phyloP scores from a whole-genome alignment of 305 asterid species.

The Rubia peregrina region DNA sequence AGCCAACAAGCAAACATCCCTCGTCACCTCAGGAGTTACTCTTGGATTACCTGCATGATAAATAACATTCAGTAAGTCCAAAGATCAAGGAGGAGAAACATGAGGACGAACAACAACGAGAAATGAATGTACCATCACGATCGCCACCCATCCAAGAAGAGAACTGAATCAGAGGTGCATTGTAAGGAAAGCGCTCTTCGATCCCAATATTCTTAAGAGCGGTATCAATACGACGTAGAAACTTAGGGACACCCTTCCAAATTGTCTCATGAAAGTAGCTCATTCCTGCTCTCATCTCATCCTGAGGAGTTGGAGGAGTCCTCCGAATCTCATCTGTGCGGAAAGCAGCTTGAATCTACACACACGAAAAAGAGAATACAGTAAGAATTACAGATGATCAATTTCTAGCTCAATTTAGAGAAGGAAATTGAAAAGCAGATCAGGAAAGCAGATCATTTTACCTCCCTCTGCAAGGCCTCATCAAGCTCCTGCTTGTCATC shows the following conservation, averaged over 20 bases:
- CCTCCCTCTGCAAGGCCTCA: conserved; percentile 94
- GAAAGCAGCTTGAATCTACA: conserved; percentile 97
- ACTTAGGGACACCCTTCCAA: conserved; percentile 94
- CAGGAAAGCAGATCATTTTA: conserved; percentile 17
- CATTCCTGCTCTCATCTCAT: conserved; percentile 99
- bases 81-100: not conserved
- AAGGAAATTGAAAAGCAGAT: not conserved
- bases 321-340: conserved; percentile 95
- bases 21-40: conserved; percentile 94
- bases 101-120: not conserved
- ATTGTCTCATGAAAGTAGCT: conserved; percentile 97
- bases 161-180: conserved; percentile 88
- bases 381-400: not conserved
- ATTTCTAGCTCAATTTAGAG: not conserved
- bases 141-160: conserved; percentile 99
- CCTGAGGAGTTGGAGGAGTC: conserved; percentile 92
- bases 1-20: conserved; percentile 91
- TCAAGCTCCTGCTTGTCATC: conserved; percentile 94
- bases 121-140: conserved; percentile 75
- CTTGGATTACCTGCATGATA: conserved; percentile 72
- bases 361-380: conserved; percentile 1
- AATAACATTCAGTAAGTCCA: not conserved
- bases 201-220: conserved; percentile 95
- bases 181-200: conserved; percentile 82
- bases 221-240: conserved; percentile 89